Evolutionary conservation across 2,329 filamentous ascomycete species (phyloP), one percentile per base, ranked within the genome.

Genomic region (Ceratocystis variospora): DNA sequence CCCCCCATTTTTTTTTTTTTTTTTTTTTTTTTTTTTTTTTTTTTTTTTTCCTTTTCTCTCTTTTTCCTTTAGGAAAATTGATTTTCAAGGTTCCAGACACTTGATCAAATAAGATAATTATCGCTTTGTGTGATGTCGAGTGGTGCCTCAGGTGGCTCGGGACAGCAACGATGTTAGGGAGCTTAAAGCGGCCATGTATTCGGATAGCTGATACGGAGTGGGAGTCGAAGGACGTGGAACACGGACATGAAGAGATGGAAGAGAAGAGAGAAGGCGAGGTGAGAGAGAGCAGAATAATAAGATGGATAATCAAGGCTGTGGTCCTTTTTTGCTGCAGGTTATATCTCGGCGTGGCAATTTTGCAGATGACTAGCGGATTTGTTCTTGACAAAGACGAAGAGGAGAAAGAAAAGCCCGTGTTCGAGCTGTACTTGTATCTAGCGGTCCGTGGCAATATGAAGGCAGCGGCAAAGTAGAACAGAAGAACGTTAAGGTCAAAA

Each of bases 321-420:
- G 33, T 50, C 37, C 37, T 41, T 12, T 41, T 41, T 41, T 41
- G 8, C 12, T 46, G n/a, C 41, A 33, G 25, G 61, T 33, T 22
- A 50, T 63, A 63, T 63, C 61, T 63, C 61, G 61, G 61, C 17
- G 61, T 63, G 44, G 61, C 61, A 25, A 63, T 17, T 57, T 57
- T 57, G 28, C 12, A n/a, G 28, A 33, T 25, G 19, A 22, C n/a
- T 50, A 63, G 41, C 17, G 61, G 45, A 19, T 28, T 45, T 33
- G 61, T 19, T 62, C n/a, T 62, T 33, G 41, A 46, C 15, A 10
- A 10, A 46, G 17, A 62, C 8, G 41, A n/a, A 63, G 61, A 48
- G 22, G 17, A 15, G 37, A 37, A 10, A 15, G 10, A 12, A 2
- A 41, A 41, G 37, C 10, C 37, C 37, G 37, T 41, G 37, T 41